Evolutionary conservation across 495 filamentous ascomycete genomes (phyloP).

Genomic region (Lasiosphaeria hispida): DNA sequence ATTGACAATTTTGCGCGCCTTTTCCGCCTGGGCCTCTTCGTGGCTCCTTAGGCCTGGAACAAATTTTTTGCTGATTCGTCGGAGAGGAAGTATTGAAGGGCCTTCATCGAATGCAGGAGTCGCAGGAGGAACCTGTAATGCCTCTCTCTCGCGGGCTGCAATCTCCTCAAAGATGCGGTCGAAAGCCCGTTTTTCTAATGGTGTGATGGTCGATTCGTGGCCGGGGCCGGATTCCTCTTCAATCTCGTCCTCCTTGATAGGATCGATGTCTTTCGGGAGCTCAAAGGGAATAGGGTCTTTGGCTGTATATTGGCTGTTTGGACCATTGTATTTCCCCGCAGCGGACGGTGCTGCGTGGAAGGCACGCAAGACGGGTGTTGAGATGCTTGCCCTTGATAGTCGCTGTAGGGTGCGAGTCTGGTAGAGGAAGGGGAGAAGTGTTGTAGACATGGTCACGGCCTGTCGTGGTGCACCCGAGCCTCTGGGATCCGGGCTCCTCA

Average conservation of each 20-base stretch:
- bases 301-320: background rate
- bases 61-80: too few relatives aligned
- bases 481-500: too few relatives aligned
- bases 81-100: too few relatives aligned
- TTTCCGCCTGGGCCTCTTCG: constrained; percentile 1
- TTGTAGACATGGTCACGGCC: constrained; percentile 37
- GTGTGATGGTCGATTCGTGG: constrained; percentile 53
- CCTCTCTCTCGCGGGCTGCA: constrained; percentile 18
- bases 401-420: constrained; percentile 62
- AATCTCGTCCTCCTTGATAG: constrained; percentile 1
- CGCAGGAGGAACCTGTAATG: background rate
- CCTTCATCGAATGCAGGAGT: too few relatives aligned
- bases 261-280: constrained; percentile 19
- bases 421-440: constrained; percentile 64
- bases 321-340: background rate
- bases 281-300: constrained; percentile 42
- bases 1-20: constrained; percentile 21
- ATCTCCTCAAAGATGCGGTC: constrained; percentile 59
- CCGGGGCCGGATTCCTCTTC: constrained; percentile 16
- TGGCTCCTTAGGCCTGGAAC: too few relatives aligned
- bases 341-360: constrained; percentile 15
- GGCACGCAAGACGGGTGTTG: constrained; percentile 20
- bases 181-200: constrained; percentile 53
- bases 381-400: constrained; percentile 14
- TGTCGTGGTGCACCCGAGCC: too few relatives aligned